Evolutionary conservation across 192 early-diverging fungal species (phyloP).

Genomic region (Coemansia sp.): DNA sequence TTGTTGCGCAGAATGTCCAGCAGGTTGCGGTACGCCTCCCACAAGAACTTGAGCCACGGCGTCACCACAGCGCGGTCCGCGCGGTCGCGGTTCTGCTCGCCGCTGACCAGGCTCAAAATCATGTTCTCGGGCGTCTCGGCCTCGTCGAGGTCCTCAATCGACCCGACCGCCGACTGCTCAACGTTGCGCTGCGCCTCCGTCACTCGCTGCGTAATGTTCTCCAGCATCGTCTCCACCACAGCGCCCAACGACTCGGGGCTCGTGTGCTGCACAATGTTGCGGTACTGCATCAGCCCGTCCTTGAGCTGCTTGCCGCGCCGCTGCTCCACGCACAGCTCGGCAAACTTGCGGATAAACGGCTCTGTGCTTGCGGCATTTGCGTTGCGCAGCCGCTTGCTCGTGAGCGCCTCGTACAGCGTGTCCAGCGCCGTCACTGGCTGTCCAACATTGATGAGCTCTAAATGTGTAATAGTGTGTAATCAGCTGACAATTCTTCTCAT

Average conservation of each 20-base stretch:
- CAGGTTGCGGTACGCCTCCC: constrained; percentile 98
- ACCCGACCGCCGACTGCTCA: constrained; percentile 79
- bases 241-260: constrained; percentile 86
- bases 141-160: constrained; percentile 93
- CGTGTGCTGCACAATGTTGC: constrained; percentile 96
- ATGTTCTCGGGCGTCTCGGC: constrained; percentile 96
- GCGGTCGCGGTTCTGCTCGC: constrained; percentile 91
- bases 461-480: constrained; percentile 55
- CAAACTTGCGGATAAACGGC: constrained; percentile 90
- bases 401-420: constrained; percentile 88
- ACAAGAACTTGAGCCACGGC: constrained; percentile 98
- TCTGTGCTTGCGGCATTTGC: constrained; percentile 78
- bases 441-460: constrained; percentile 69
- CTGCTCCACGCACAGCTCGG: constrained; percentile 85
- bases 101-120: constrained; percentile 91
- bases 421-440: constrained; percentile 81
- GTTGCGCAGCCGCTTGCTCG: constrained; percentile 82
- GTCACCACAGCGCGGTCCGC: constrained; percentile 98
- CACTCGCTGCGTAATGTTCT: constrained; percentile 82
- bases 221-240: constrained; percentile 85
- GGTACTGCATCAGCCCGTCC: constrained; percentile 96
- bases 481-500: not conserved
- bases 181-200: constrained; percentile 87
- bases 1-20: constrained; percentile 98
- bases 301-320: constrained; percentile 89